Evolutionary conservation across 2,329 filamentous ascomycete genomes (phyloP).

Genomic region (Aspergillus luchuensis): DNA sequence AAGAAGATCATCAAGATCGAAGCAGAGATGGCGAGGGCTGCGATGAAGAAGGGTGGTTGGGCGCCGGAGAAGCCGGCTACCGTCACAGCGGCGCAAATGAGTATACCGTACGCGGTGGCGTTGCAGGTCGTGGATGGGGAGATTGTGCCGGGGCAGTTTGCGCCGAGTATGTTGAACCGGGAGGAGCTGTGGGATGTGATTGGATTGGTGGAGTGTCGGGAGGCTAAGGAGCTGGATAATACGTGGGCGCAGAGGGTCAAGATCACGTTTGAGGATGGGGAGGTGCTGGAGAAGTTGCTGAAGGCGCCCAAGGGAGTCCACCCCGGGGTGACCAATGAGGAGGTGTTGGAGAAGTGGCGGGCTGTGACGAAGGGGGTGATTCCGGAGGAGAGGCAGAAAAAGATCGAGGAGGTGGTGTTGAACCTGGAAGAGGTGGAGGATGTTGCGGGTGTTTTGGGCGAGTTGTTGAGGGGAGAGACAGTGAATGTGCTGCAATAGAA

Average conservation of each 20-base stretch:
- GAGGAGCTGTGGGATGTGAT: background rate
- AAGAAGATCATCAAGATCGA: background rate
- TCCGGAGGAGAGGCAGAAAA: background rate
- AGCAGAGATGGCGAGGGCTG: background rate
- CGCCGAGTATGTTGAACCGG: background rate
- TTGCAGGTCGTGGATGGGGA: conserved; percentile 6
- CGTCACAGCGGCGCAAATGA: conserved; percentile 4
- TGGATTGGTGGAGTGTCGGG: background rate
- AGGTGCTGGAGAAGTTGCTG: background rate
- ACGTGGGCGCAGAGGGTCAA: background rate
- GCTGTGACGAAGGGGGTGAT: conserved; percentile 2
- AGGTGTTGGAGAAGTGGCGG: conserved; percentile 4
- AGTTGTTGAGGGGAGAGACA: background rate
- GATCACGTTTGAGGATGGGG: background rate
- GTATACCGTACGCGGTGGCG: background rate
- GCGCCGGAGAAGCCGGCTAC: background rate
- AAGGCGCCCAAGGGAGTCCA: background rate
- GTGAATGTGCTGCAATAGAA: background rate
- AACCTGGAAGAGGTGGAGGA: background rate
- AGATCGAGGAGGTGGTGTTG: background rate
- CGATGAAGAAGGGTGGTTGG: conserved; percentile 8
- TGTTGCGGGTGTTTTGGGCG: background rate
- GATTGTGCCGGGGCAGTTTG: conserved; percentile 1
- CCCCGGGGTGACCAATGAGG: background rate
- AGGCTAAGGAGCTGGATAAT: background rate